Conservation (phyloP, 345 rosid genomes). For the Pistacia integerrima region DNA sequence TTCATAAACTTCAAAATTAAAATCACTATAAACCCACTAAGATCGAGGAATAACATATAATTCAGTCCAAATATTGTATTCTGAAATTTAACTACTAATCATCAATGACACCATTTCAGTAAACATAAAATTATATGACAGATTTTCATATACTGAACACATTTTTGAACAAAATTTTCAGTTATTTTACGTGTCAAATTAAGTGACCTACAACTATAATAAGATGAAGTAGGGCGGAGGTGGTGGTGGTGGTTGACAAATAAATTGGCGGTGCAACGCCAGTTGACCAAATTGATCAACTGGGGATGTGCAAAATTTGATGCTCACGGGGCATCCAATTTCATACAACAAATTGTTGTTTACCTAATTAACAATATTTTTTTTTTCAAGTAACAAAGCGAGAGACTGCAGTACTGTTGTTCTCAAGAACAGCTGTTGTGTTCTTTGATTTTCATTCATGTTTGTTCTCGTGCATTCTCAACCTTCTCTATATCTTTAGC, state of each 20-base stretch:
- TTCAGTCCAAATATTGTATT: no score
- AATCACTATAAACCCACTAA: no score
- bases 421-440: constrained; percentile 17
- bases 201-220: no score
- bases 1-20: not conserved
- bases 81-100: no score
- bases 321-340: not conserved
- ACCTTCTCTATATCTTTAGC: constrained; percentile 14
- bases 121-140: no score
- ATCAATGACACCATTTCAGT: no score
- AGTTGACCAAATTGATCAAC: not conserved
- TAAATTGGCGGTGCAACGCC: not conserved
- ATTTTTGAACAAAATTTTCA: no score
- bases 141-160: no score
- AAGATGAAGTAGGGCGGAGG: no score
- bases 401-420: not conserved
- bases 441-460: not conserved
- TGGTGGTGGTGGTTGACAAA: not conserved
- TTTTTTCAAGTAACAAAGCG: not conserved
- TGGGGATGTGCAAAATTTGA: not conserved
- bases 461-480: constrained; percentile 27
- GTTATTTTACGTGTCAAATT: no score
- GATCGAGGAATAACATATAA: no score
- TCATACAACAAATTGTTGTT: not conserved
- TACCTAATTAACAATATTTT: constrained; percentile 15